Conservation (phyloP, 768 basidiomycete genomes). For the Strobilomyces confusus region DNA sequence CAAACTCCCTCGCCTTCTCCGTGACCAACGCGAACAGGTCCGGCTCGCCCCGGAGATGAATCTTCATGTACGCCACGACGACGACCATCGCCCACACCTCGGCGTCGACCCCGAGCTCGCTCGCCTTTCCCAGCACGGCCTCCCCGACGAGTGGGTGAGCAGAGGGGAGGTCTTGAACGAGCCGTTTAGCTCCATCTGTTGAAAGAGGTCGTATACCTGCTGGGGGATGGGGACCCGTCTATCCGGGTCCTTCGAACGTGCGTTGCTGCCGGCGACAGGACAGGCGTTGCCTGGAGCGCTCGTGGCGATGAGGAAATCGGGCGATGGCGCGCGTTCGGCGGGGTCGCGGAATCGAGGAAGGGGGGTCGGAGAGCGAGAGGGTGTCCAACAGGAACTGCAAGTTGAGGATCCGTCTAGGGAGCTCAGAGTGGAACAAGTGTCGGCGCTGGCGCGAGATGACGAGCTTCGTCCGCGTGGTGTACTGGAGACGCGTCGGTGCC, state of each 20-base stretch:
- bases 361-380: constrained; percentile 20
- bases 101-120: constrained; percentile 29
- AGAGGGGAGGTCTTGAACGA: constrained; percentile 38
- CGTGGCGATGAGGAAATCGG: constrained; percentile 18
- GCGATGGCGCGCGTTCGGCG: constrained; percentile 31
- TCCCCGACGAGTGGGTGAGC: constrained; percentile 37
- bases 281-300: neutral
- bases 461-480: constrained; percentile 3
- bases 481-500: neutral
- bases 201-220: constrained; percentile 36
- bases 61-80: constrained; percentile 43
- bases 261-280: too few relatives aligned
- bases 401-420: constrained; percentile 38
- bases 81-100: constrained; percentile 48
- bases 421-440: constrained; percentile 46
- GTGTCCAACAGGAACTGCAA: constrained; percentile 35
- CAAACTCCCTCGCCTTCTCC: constrained; percentile 42
- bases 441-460: constrained; percentile 27
- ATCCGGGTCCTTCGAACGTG: neutral
- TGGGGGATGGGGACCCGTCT: constrained; percentile 12
- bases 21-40: constrained; percentile 42
- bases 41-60: constrained; percentile 31
- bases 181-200: constrained; percentile 43
- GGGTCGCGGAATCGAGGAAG: constrained; percentile 25
- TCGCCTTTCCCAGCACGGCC: constrained; percentile 29